Percentiles rank a stretch among this genome's conserved stretches.
These are phyloP conservation scores for Asclepias syriaca DNA, from an alignment of 257 asterid genomes.

Conservation along the genomic window DNA sequence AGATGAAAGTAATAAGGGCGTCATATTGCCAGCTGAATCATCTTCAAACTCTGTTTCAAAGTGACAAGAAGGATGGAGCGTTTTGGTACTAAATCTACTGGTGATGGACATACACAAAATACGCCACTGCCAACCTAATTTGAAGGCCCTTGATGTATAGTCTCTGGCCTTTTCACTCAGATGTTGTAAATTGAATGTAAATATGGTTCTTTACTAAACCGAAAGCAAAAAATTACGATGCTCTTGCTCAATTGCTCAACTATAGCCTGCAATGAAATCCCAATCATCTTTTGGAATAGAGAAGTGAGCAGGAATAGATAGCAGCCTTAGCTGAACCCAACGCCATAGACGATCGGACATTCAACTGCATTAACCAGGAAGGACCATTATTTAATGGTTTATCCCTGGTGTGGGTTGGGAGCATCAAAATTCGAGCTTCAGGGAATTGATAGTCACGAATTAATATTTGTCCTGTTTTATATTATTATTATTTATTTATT, in stretches of 20 bases:
- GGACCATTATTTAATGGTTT: too few species aligned
- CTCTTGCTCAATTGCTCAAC: background rate
- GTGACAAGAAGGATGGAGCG: background rate
- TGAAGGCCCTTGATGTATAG: background rate
- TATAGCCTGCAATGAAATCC: background rate
- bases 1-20: slow-evolving; percentile 22
- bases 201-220: background rate
- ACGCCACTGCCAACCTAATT: background rate
- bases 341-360: background rate
- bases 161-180: background rate
- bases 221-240: background rate
- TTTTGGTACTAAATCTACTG: too few species aligned
- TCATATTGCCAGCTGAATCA: background rate
- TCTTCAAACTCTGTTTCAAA: background rate
- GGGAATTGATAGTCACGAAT: too few species aligned
- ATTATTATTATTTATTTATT: too few species aligned
- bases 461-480: too few species aligned
- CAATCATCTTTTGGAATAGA: too few species aligned
- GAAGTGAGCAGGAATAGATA: too few species aligned
- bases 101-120: background rate
- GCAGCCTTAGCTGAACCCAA: too few species aligned
- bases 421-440: too few species aligned
- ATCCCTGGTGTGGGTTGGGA: too few species aligned
- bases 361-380: too few species aligned
- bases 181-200: background rate